These are phyloP conservation scores for Scheffersomyces stipitis DNA, from an alignment of 805 yeast genomes.

Conservation along the genomic window DNA sequence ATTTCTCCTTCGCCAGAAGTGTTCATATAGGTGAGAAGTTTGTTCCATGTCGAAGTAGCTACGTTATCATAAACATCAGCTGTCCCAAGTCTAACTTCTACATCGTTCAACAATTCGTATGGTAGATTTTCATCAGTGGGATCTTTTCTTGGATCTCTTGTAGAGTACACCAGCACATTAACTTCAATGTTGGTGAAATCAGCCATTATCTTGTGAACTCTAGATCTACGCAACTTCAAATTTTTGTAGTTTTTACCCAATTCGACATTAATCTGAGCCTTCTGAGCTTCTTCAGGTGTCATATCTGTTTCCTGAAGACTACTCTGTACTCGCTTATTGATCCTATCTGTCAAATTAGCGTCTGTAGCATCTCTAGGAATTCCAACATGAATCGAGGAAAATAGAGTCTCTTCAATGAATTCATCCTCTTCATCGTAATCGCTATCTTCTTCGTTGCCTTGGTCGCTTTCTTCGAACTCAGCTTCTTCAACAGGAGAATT, in stretches of 20 bases:
- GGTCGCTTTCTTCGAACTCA: not conserved
- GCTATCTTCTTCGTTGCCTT: not conserved
- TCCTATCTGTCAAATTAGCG: conserved; percentile 45
- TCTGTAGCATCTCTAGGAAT: conserved; percentile 50
- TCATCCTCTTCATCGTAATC: conserved; percentile 9
- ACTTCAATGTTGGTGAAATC: conserved; percentile 56
- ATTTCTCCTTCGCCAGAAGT: conserved; percentile 70
- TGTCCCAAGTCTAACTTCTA: conserved; percentile 51
- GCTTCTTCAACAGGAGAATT: not conserved
- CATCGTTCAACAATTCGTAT: conserved; percentile 48
- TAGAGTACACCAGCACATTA: conserved; percentile 44
- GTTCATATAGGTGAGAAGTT: conserved; percentile 68
- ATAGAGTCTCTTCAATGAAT: conserved; percentile 55
- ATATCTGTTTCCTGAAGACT: conserved; percentile 13
- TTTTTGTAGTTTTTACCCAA: conserved; percentile 39
- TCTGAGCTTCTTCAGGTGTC: conserved; percentile 4
- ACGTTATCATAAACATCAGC: conserved; percentile 73
- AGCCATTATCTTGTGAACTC: conserved; percentile 54
- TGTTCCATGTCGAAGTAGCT: conserved; percentile 88
- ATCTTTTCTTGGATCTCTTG: conserved; percentile 46
- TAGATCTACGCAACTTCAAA: conserved; percentile 65
- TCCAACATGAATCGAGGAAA: conserved; percentile 77
- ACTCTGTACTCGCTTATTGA: conserved; percentile 46
- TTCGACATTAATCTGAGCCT: conserved; percentile 22
- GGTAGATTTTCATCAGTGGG: conserved; percentile 28